Base-by-base conservation (phyloP, 1,139 yeast species). In the Schizosaccharomyces versatilis region DNA sequence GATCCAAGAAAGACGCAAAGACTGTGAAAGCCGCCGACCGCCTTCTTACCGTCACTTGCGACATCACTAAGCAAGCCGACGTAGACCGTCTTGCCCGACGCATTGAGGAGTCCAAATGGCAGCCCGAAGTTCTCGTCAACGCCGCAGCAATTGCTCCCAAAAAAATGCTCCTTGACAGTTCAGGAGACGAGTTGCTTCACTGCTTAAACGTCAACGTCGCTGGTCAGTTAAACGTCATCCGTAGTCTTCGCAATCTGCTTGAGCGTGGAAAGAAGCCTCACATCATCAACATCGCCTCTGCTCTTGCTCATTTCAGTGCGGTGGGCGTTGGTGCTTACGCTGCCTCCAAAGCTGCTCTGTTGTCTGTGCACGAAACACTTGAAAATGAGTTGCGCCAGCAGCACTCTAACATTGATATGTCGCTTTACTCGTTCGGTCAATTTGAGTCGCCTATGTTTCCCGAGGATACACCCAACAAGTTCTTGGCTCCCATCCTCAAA, bases 301-400 rank as follows among this genome's bases (percentile, higher is more conserved):
- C 49, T 32, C n/a, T 44, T 14, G 49, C 49, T 17, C 32, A 44
- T 14, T 44, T 44, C n/a, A 44, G 49, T 44, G 49, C 49, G 8
- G n/a, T 32, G 19, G 49, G 49, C 8, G 49, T 44, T 14, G 49
- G 49, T 8, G 49, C 49, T 32, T 44, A 44, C 32, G 19, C 49
- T 24, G 19, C 36, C 12, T 44, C 49, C 9, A 44, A 44, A 7
- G 49, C 49, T 19, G 49, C 49, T 24, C n/a, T 44, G 32, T 9
- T 44, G 8, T 44, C 49, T 19, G n/a, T 44, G n/a, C 49, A 44
- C 32, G 49, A 44, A 44, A 24, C 49, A 24, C 32, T 44, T 5
- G 49, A 44, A n/a, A 36, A 17, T 9, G 49, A 44, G 32, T 7
- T 17, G 10, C n/a, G 7, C 9, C 38, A 19, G 14, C 19, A 17